Evolutionary conservation across 2,329 filamentous ascomycete genomes (phyloP).

Genomic region (Venturia oleaginea): DNA sequence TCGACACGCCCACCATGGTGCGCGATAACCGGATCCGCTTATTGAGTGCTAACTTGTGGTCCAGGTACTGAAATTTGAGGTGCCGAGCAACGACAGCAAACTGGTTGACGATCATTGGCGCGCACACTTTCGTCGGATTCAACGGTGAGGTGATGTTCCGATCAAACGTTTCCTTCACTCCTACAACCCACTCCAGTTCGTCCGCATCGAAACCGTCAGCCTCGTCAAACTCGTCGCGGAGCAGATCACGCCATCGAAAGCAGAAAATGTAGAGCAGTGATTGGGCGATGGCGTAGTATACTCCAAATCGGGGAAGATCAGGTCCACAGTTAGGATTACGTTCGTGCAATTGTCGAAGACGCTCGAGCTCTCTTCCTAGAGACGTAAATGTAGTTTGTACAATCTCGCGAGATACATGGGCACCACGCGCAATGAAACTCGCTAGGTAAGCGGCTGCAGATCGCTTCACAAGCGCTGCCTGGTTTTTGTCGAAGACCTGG

Average conservation of each 20-base stretch:
- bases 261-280: conserved; percentile 92
- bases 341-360: conserved; percentile 65
- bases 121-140: conserved; percentile 92
- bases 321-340: conserved; percentile 59
- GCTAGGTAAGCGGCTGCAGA: conserved; percentile 86
- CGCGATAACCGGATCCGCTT: conserved; percentile 77
- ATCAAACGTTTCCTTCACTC: conserved; percentile 60
- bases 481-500: conserved; percentile 59
- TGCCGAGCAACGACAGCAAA: conserved; percentile 84
- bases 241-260: conserved; percentile 91
- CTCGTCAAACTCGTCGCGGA: conserved; percentile 39
- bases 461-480: conserved; percentile 66
- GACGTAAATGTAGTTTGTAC: conserved; percentile 78
- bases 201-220: conserved; percentile 28
- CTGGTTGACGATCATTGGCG: conserved; percentile 79
- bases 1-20: conserved; percentile 50
- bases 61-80: conserved; percentile 82
- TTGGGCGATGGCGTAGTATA: conserved; percentile 83
- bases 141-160: conserved; percentile 73
- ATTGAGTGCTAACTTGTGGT: conserved; percentile 80
- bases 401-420: conserved; percentile 64
- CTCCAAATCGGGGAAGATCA: conserved; percentile 71
- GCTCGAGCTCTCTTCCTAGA: conserved; percentile 67
- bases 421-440: conserved; percentile 86
- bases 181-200: conserved; percentile 62